phyloP scores from a whole-genome alignment of 306 rosid species.

The Quercus berberidifolia region DNA sequence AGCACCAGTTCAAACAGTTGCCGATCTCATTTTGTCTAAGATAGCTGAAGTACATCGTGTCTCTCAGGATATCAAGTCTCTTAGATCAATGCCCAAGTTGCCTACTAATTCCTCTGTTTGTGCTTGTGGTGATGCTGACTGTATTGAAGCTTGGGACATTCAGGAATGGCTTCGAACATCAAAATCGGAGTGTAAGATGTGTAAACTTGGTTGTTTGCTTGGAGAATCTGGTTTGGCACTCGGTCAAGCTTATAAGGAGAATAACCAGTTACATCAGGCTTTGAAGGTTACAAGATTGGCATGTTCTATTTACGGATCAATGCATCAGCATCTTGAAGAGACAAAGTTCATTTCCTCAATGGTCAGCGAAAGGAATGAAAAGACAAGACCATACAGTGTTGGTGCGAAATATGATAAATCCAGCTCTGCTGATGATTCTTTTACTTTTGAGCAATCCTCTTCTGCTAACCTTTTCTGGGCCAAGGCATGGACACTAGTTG shows the following conservation, averaged over 20 bases:
- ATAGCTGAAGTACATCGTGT: constrained; percentile 95
- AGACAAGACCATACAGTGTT: constrained; percentile 26
- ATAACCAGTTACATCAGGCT: constrained; percentile 74
- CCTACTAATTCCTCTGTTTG: constrained; percentile 66
- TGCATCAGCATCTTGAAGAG: constrained; percentile 90
- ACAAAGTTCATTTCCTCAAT: constrained; percentile 80
- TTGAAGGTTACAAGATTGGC: constrained; percentile 82
- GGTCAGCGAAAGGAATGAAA: constrained; percentile 41
- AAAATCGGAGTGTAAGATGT: constrained; percentile 76
- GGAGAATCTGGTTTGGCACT: constrained; percentile 96
- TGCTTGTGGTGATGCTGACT: constrained; percentile 94
- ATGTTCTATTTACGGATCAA: constrained; percentile 91
- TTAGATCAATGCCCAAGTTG: constrained; percentile 77
- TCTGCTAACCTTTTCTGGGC: constrained; percentile 87
- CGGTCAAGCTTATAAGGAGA: constrained; percentile 81
- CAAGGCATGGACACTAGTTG: constrained; percentile 85
- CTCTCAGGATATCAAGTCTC: constrained; percentile 95
- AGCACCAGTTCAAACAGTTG: constrained; percentile 63
- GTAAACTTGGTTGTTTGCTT: constrained; percentile 94
- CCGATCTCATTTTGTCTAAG: constrained; percentile 89
- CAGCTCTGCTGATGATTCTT: constrained; percentile 30
- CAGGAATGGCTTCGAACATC: constrained; percentile 94
- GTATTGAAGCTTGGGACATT: constrained; percentile 96
- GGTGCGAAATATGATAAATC: constrained; percentile 34
- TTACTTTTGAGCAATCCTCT: constrained; percentile 55